These are phyloP conservation scores for Colletotrichum brevisporum DNA, from an alignment of 2,329 filamentous ascomycete species.

Conservation along the genomic window DNA sequence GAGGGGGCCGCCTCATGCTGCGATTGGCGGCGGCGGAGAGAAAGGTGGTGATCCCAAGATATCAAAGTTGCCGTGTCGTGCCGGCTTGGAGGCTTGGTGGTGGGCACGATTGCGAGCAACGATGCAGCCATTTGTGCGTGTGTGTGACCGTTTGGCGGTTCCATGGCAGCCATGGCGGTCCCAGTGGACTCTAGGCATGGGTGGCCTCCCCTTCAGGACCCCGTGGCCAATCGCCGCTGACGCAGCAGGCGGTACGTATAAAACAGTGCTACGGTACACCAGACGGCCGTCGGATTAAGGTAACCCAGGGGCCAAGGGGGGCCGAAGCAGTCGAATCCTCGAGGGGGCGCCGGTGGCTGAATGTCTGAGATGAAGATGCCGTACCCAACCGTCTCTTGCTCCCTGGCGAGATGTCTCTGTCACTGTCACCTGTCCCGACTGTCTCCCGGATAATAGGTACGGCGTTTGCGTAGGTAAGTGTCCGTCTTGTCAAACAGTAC, in stretches of 20 bases:
- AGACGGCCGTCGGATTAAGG: constrained; percentile 17
- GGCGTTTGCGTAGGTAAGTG: neutral
- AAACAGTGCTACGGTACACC: neutral
- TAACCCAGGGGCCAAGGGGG: constrained; percentile 1
- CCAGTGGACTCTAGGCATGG: neutral
- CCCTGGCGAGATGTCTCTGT: neutral
- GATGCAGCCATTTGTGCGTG: neutral
- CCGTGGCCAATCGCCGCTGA: neutral
- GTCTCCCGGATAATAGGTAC: neutral
- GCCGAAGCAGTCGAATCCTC: too few relatives aligned
- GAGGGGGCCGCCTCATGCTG: neutral
- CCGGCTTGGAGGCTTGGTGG: constrained; percentile 30
- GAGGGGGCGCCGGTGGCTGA: neutral
- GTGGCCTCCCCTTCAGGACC: constrained; percentile 2
- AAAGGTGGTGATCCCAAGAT: constrained; percentile 24
- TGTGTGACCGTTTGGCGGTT: constrained; percentile 1
- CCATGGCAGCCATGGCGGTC: constrained; percentile 18
- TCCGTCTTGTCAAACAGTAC: too few relatives aligned
- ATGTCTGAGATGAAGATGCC: constrained; percentile 14
- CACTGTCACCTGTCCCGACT: neutral
- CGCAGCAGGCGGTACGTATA: neutral
- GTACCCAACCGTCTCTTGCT: neutral
- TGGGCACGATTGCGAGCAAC: neutral
- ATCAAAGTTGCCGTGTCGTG: constrained; percentile 25
- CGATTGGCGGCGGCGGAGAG: constrained; percentile 5